phyloP scores from a whole-genome alignment of 2,329 filamentous ascomycete species.

The Grosmannia huntii region DNA sequence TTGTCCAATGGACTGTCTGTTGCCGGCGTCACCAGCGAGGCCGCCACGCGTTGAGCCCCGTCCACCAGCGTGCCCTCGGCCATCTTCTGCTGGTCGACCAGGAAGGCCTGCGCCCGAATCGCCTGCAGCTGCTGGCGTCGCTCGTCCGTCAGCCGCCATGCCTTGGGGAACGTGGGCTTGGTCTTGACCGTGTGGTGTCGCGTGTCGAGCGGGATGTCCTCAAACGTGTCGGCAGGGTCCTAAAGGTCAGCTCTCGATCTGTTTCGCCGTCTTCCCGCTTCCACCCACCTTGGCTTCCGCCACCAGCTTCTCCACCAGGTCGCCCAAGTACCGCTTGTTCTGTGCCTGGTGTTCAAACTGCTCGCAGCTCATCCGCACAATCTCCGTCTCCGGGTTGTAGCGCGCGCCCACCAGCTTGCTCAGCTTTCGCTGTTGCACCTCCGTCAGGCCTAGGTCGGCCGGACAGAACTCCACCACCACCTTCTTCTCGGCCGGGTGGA shows the following conservation, averaged over 20 bases:
- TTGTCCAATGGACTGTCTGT: neutral
- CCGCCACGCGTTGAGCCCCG: constrained; percentile 36
- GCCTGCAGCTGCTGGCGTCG: constrained; percentile 53
- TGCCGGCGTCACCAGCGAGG: constrained; percentile 18
- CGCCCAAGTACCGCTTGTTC: constrained; percentile 90
- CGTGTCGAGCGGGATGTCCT: constrained; percentile 79
- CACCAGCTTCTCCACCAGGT: constrained; percentile 62
- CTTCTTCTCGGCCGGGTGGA: constrained; percentile 83
- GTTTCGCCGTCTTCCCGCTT: neutral
- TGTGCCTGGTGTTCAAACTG: constrained; percentile 79
- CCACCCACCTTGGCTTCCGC: constrained; percentile 52
- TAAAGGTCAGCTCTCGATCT: constrained; percentile 14
- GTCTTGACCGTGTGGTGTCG: constrained; percentile 65
- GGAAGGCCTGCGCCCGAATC: constrained; percentile 36
- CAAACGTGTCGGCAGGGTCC: constrained; percentile 68
- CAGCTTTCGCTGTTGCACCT: constrained; percentile 62
- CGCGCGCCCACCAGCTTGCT: constrained; percentile 76
- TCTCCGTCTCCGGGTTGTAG: constrained; percentile 73
- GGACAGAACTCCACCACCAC: constrained; percentile 85
- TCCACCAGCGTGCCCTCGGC: constrained; percentile 46
- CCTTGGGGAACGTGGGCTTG: constrained; percentile 60
- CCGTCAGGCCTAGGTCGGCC: constrained; percentile 55
- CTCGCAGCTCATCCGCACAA: constrained; percentile 85
- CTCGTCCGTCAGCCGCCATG: constrained; percentile 68
- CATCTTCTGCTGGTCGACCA: constrained; percentile 40